Conservation (phyloP, 441 rosid genomes). For the Mallotus repandus region DNA sequence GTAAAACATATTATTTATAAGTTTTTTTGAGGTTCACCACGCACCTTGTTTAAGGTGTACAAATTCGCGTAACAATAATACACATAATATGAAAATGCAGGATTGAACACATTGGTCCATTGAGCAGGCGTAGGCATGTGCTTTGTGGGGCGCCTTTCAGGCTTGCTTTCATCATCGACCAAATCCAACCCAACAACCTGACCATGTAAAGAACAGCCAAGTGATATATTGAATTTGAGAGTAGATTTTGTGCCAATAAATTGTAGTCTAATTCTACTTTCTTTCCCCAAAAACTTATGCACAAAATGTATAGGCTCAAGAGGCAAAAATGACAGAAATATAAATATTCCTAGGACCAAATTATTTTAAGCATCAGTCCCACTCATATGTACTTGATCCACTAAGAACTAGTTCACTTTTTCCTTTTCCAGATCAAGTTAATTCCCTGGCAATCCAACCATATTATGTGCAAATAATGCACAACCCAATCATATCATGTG, state of each 20-base stretch:
- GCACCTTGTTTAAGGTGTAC: conserved; percentile 84
- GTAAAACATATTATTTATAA: not conserved
- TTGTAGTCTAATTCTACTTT: conserved; percentile 3
- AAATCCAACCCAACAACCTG: conserved; percentile 98
- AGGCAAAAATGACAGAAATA: not conserved
- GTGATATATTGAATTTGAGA: not conserved
- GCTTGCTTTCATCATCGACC: conserved; percentile 99
- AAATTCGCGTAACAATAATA: conserved; percentile 97
- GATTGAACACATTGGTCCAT: conserved; percentile 97
- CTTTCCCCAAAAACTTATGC: not conserved
- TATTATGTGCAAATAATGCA: not conserved
- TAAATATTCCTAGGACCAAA: not conserved
- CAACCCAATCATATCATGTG: not conserved
- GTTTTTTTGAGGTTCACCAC: not conserved
- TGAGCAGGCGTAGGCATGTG: conserved; percentile 99
- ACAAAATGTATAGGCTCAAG: not conserved
- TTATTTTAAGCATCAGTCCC: not conserved
- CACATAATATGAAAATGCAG: conserved; percentile 93
- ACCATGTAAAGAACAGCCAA: conserved; percentile 27
- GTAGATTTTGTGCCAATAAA: not conserved
- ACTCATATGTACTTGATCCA: not conserved
- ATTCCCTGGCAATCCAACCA: not conserved
- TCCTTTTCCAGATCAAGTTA: not conserved
- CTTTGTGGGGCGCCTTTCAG: conserved; percentile 98
- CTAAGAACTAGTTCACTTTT: not conserved